Percentiles rank a stretch among this genome's conserved stretches.
phyloP scores from a whole-genome alignment of 2,329 filamentous ascomycete genomes.

The Nigrospora osmanthi region DNA sequence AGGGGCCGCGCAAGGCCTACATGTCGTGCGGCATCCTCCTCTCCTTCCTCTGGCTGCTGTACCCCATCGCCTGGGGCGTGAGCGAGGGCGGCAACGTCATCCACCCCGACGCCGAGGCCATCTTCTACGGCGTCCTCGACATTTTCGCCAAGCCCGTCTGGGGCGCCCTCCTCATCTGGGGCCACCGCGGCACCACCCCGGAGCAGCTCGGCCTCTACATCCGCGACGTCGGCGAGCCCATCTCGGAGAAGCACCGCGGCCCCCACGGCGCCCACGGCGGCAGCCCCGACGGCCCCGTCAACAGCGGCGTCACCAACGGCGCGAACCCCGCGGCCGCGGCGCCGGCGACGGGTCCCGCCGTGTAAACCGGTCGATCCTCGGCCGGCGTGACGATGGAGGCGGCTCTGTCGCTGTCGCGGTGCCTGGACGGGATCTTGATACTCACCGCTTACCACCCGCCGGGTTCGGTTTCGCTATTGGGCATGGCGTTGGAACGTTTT shows the following conservation, averaged over 20 bases:
- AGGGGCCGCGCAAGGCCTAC: slow-evolving; percentile 44
- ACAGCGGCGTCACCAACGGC: slow-evolving; percentile 1
- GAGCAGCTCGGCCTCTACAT: slow-evolving; percentile 43
- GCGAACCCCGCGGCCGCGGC: not conserved
- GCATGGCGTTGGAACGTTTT: no score
- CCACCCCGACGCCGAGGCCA: slow-evolving; percentile 55
- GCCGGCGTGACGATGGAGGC: no score
- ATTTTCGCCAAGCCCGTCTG: slow-evolving; percentile 58
- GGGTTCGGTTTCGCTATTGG: no score
- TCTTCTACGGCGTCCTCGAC: slow-evolving; percentile 63
- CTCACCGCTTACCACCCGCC: no score
- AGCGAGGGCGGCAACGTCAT: slow-evolving; percentile 59
- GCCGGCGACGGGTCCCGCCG: not conserved
- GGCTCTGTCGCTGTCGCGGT: no score
- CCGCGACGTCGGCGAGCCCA: slow-evolving; percentile 10
- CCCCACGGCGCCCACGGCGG: not conserved
- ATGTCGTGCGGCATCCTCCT: slow-evolving; percentile 48
- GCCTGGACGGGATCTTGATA: no score
- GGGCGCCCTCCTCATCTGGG: slow-evolving; percentile 50
- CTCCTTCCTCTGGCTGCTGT: slow-evolving; percentile 55
- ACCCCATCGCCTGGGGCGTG: slow-evolving; percentile 58
- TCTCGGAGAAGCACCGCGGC: not conserved
- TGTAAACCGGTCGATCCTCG: not conserved
- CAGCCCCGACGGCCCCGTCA: slow-evolving; percentile 5
- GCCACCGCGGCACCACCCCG: slow-evolving; percentile 55